Conservation (phyloP, 768 basidiomycete species). For the Tremella yokohamensis region DNA sequence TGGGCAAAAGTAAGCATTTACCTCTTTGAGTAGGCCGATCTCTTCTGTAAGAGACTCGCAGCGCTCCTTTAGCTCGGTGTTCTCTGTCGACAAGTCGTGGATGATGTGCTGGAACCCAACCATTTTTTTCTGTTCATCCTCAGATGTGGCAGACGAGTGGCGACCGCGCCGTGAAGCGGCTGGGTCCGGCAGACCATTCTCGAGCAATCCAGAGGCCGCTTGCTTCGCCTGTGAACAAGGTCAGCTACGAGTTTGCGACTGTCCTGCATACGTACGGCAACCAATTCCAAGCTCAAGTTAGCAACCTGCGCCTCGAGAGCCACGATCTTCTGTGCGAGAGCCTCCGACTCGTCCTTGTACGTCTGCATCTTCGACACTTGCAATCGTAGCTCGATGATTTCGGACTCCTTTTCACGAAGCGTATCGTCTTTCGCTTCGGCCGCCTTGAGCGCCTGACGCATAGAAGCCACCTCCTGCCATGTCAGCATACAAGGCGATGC, state of each 20-base stretch:
- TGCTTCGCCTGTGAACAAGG: too few species aligned
- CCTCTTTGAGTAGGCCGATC: slow-evolving; percentile 72
- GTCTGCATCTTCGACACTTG: slow-evolving; percentile 52
- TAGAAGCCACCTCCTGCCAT: slow-evolving; percentile 63
- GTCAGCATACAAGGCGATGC: slow-evolving; percentile 17
- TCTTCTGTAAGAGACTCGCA: slow-evolving; percentile 72
- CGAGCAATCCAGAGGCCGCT: too few species aligned
- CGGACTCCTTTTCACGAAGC: slow-evolving; percentile 57
- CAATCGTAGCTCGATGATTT: slow-evolving; percentile 59
- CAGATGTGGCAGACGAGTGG: slow-evolving; percentile 28
- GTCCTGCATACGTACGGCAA: neutral
- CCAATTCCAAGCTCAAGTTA: slow-evolving; percentile 15
- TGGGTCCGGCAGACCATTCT: slow-evolving; percentile 1
- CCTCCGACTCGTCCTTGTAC: slow-evolving; percentile 29
- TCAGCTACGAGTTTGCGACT: neutral
- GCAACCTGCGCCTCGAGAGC: slow-evolving; percentile 33
- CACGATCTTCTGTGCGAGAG: slow-evolving; percentile 27
- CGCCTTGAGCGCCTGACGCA: slow-evolving; percentile 55
- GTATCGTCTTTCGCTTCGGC: slow-evolving; percentile 58
- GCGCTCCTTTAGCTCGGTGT: slow-evolving; percentile 60
- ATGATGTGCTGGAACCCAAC: slow-evolving; percentile 63
- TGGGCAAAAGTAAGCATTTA: slow-evolving; percentile 31
- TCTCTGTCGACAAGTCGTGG: slow-evolving; percentile 82
- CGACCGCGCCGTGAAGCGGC: neutral
- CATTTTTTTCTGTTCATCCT: slow-evolving; percentile 37